Percentiles rank a stretch among this genome's conserved stretches.
Evolutionary conservation across 768 basidiomycete species (phyloP).

Genomic region (Filobasidium floriforme): DNA sequence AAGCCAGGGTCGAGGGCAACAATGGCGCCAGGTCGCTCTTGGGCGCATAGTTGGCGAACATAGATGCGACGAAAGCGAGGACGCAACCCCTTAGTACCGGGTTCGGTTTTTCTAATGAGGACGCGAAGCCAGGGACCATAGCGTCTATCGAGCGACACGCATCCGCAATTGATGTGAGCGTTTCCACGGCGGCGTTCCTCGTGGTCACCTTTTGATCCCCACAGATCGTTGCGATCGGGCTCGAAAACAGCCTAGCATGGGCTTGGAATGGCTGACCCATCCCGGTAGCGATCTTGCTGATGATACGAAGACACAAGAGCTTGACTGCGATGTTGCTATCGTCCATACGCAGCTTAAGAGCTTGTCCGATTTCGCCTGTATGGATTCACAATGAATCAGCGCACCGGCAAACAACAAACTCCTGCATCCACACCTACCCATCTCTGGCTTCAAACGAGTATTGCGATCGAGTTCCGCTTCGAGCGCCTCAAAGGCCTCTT

Average conservation of each 20-base stretch:
- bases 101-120: constrained; percentile 71
- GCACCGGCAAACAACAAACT: constrained; percentile 6
- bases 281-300: constrained; percentile 77
- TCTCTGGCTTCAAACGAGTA: constrained; percentile 78
- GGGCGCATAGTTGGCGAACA: constrained; percentile 44
- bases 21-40: constrained; percentile 61
- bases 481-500: constrained; percentile 81
- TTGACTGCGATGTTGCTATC: constrained; percentile 96
- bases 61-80: constrained; percentile 39
- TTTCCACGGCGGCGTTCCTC: constrained; percentile 66
- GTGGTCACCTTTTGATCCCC: constrained; percentile 88
- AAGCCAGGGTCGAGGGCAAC: constrained; percentile 59
- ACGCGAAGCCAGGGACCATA: constrained; percentile 68
- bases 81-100: constrained; percentile 67
- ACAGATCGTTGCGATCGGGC: constrained; percentile 72
- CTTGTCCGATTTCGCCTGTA: constrained; percentile 78
- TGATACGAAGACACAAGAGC: constrained; percentile 76
- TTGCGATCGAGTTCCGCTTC: constrained; percentile 85
- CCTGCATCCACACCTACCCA: constrained; percentile 56
- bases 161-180: constrained; percentile 71
- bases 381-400: not conserved
- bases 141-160: constrained; percentile 78
- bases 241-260: constrained; percentile 65
- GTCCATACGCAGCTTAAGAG: constrained; percentile 75
- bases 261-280: constrained; percentile 97